phyloP scores from a whole-genome alignment of 2,329 filamentous ascomycete genomes.

The Alternaria sp. region DNA sequence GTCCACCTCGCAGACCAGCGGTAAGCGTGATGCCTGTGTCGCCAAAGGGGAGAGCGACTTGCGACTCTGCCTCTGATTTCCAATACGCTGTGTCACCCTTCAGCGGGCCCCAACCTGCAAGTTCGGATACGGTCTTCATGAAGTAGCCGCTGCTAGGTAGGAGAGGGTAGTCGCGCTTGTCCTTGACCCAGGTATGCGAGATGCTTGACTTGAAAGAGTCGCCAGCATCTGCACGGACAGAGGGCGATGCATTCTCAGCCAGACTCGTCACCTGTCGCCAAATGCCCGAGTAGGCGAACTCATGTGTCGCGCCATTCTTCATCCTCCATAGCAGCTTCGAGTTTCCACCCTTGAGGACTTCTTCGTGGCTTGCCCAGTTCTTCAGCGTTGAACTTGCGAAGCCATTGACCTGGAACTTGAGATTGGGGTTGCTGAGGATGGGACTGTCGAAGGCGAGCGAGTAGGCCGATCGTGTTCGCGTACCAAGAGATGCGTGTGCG shows the following conservation, averaged over 20 bases:
- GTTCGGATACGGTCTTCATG: constrained; percentile 76
- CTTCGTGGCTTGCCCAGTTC: constrained; percentile 92
- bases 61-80: constrained; percentile 87
- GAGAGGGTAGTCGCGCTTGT: constrained; percentile 83
- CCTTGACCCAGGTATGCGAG: constrained; percentile 80
- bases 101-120: constrained; percentile 87
- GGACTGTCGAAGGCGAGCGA: constrained; percentile 85
- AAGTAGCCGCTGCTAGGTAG: constrained; percentile 85
- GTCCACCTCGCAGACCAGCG: constrained; percentile 78
- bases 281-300: constrained; percentile 78
- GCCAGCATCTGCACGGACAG: constrained; percentile 83
- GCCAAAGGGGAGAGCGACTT: constrained; percentile 76
- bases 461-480: constrained; percentile 89
- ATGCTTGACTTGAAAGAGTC: constrained; percentile 90
- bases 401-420: constrained; percentile 79
- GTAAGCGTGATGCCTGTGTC: constrained; percentile 83
- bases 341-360: constrained; percentile 80
- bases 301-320: constrained; percentile 71
- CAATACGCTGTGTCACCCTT: constrained; percentile 92
- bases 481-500: constrained; percentile 86
- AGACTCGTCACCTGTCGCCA: constrained; percentile 92
- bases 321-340: constrained; percentile 79
- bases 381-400: constrained; percentile 87
- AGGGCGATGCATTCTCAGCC: constrained; percentile 76
- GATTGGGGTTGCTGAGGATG: constrained; percentile 82